A percentile compares a stretch with the other conserved stretches of the same genome.
Evolutionary conservation across 306 rosid species (phyloP).

Genomic region (Benincasa hispida): DNA sequence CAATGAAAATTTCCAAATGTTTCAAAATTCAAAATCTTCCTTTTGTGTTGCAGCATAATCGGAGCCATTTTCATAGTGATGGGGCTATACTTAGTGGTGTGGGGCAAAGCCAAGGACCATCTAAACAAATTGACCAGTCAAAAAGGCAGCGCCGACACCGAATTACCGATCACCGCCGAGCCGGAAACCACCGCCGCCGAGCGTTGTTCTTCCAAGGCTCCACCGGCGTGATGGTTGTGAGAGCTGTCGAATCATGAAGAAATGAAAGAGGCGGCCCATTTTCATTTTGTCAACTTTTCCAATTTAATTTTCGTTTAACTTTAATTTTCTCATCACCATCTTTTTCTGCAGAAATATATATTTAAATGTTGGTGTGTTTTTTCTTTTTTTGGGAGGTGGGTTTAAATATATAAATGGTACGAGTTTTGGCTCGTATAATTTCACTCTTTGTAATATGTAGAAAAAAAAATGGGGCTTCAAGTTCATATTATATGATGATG

Average conservation of each 20-base stretch:
- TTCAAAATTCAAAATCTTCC: not conserved
- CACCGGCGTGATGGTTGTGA: not conserved
- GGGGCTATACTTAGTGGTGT: conserved; percentile 88
- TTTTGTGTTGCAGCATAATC: conserved; percentile 29
- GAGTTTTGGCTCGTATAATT: not conserved
- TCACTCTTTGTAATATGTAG: not conserved
- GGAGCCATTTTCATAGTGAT: conserved; percentile 74
- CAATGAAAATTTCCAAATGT: too few relatives aligned
- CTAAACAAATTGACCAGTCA: not conserved
- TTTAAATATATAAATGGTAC: not conserved
- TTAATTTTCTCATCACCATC: not conserved
- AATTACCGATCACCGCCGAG: conserved; percentile 42
- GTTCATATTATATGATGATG: not conserved
- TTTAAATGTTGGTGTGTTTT: not conserved
- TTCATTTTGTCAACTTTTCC: not conserved
- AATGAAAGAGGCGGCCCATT: conserved; percentile 1
- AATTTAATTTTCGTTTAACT: not conserved
- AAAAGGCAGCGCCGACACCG: conserved; percentile 22
- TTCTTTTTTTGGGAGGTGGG: not conserved
- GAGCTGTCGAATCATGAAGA: not conserved
- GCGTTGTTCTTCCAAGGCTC: conserved; percentile 12
- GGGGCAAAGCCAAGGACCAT: conserved; percentile 86
- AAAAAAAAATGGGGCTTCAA: not conserved
- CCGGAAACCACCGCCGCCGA: conserved; percentile 13
- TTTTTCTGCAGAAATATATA: not conserved